phyloP scores from a whole-genome alignment of 345 rosid genomes.

The Eucalyptus regnans region DNA sequence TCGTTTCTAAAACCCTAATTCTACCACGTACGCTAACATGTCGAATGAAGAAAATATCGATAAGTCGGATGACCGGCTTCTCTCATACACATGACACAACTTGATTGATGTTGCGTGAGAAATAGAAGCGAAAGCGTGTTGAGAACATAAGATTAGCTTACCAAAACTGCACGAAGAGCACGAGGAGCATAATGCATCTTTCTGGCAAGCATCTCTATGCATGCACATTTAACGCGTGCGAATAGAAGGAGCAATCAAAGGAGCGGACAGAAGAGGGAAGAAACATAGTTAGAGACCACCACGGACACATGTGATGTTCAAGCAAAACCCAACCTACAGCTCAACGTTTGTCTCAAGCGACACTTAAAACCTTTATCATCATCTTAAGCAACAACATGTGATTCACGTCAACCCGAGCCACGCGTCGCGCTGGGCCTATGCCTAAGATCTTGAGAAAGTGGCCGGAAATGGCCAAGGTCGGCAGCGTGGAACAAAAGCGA shows the following conservation, averaged over 20 bases:
- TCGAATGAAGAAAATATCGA: neutral
- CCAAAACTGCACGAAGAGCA: neutral
- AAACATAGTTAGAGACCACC: neutral
- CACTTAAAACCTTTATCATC: neutral
- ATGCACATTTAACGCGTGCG: neutral
- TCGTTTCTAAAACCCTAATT: neutral
- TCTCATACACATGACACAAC: neutral
- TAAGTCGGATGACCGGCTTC: neutral
- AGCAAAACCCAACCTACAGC: neutral
- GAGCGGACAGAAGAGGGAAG: neutral
- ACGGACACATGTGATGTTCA: neutral
- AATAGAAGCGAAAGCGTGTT: neutral
- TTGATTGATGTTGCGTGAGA: neutral
- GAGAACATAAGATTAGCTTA: neutral
- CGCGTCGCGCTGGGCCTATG: neutral
- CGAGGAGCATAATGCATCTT: neutral
- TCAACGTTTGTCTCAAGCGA: neutral
- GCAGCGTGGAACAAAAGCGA: neutral
- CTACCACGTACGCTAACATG: too few relatives aligned
- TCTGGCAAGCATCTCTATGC: neutral
- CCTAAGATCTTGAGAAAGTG: neutral
- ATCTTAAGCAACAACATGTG: neutral
- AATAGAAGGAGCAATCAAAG: neutral
- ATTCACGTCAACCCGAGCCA: neutral
- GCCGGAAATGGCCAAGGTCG: neutral